Conservation (phyloP, 2,329 filamentous ascomycete genomes). For the Fusarium oxysporum region DNA sequence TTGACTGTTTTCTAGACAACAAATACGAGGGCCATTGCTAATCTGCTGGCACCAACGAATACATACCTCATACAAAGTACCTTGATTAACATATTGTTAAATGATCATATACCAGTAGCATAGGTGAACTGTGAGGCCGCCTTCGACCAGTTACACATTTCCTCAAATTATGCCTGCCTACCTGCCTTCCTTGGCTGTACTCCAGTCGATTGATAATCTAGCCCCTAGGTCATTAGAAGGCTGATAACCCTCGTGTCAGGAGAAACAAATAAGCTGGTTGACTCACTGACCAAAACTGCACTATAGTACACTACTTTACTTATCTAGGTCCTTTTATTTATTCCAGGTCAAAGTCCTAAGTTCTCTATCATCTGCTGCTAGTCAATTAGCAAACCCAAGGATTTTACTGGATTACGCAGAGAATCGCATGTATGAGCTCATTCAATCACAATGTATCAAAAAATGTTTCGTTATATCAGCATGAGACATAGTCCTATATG, state of each 20-base stretch:
- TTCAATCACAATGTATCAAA: background rate
- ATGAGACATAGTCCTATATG: background rate
- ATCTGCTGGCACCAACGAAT: conserved; percentile 12
- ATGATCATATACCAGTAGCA: background rate
- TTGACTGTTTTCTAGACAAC: background rate
- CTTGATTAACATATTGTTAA: background rate
- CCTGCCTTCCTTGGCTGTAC: background rate
- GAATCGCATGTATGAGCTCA: background rate
- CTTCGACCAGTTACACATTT: background rate
- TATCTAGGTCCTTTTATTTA: background rate
- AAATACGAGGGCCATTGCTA: background rate
- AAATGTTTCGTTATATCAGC: background rate
- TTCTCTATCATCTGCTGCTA: background rate
- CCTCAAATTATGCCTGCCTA: background rate
- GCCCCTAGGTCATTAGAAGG: background rate
- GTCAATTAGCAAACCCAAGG: background rate
- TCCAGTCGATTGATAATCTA: background rate
- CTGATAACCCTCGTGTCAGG: background rate
- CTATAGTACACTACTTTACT: background rate
- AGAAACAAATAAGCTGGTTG: background rate
- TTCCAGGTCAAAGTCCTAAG: background rate
- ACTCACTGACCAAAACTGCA: background rate
- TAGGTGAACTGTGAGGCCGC: background rate
- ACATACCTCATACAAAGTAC: background rate
- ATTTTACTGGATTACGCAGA: background rate